Evolutionary conservation across 2,329 filamentous ascomycete species (phyloP).

Genomic region (Penicillium rolfsii): DNA sequence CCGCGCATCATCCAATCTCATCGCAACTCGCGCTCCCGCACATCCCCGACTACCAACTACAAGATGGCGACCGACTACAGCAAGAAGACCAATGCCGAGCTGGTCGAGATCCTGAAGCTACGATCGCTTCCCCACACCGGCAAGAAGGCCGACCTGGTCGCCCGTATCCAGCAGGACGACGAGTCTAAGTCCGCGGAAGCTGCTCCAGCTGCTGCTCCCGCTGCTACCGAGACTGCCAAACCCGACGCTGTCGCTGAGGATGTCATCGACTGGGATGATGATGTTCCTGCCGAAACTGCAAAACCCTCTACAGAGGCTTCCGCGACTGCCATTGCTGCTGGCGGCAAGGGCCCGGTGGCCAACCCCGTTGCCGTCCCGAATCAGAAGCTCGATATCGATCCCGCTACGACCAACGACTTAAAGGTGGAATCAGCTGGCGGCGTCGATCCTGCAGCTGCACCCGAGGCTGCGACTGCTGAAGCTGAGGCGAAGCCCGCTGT

Average conservation of each 20-base stretch:
- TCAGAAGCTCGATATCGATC: conserved; percentile 43
- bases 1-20: conserved; percentile 3
- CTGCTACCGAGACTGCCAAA: conserved; percentile 30
- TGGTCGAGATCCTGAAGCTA: conserved; percentile 54
- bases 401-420: conserved; percentile 44
- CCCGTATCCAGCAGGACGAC: conserved; percentile 52
- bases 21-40: not conserved
- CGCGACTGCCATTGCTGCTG: conserved; percentile 42
- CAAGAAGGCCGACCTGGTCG: conserved; percentile 55
- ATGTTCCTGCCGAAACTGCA: conserved; percentile 34
- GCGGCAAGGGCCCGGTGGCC: conserved; percentile 42
- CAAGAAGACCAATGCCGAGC: conserved; percentile 55
- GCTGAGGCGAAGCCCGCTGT: conserved; percentile 40
- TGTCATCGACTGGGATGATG: conserved; percentile 52
- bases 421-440: conserved; percentile 39
- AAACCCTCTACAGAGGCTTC: conserved; percentile 39
- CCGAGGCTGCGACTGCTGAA: conserved; percentile 28
- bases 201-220: not conserved
- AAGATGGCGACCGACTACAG: conserved; percentile 51
- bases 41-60: conserved; percentile 7
- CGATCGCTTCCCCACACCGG: conserved; percentile 53
- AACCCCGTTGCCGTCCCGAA: conserved; percentile 47
- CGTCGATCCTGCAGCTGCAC: conserved; percentile 22
- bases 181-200: conserved; percentile 30
- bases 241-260: conserved; percentile 41